Evolutionary conservation across 2,329 filamentous ascomycete genomes (phyloP), one percentile per base, ranked within the genome.

Genomic region (Pseudogymnoascus sp.): DNA sequence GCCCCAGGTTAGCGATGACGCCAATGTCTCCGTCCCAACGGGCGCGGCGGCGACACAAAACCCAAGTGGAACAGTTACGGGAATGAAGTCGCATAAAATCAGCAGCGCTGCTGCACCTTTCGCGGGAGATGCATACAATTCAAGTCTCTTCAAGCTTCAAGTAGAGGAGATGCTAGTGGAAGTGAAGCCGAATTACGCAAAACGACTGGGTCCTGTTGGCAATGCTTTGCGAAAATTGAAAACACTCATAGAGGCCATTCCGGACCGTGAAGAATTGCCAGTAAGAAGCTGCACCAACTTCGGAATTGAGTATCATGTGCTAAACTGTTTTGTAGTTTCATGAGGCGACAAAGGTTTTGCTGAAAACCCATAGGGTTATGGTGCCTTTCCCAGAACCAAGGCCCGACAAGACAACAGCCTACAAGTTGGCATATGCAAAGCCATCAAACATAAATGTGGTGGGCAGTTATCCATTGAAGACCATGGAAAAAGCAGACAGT

Each of bases 361-460:
- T 89, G 69, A 88, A 86, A 74, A 80, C 81, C 42, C 80, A 87
- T 71, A 85, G 84, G 60, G 82, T 96, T 64, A 76, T 79, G n/a
- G 83, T 96, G 59, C 95, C 95, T 0, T 97, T 91, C 71, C 91
- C 93, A 15, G 82, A 88, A n/a, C 92, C 92, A 17, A 85, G 81
- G 61, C 93, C 93, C 1, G 79, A 84, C 10, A 85, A 85, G 70
- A 87, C 93, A 74, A 86, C 86, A 33, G 88, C 89, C 62, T 96
- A 96, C 77, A 93, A 91, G 70, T 80, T 97, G 62, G 81, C 87
- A 40, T 96, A 91, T 74, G 82, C 82, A 53, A 88, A 85, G 71
- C 93, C 95, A 2, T 77, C 84, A 7, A 87, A 87, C 68, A 86
- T 95, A 75, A 96, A 96, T 71, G 88, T 96, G 23, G 88, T 93